These are phyloP conservation scores for Calocybe gangraenosa DNA, from an alignment of 768 basidiomycete species.

Conservation along the genomic window DNA sequence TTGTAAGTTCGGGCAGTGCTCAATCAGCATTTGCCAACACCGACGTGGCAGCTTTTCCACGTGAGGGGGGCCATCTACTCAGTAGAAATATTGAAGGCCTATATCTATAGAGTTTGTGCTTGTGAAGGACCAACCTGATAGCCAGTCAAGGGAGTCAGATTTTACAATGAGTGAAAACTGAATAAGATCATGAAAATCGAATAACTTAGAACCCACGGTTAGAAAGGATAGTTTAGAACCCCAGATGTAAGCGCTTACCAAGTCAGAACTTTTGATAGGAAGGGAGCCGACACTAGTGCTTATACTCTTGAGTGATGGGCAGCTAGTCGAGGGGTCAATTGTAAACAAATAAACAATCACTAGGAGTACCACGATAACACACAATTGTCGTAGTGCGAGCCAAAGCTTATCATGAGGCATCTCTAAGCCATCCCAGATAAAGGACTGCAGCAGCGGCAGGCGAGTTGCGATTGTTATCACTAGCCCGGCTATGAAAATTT, in stretches of 20 bases:
- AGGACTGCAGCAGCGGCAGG: slow-evolving; percentile 23
- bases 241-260: slow-evolving; percentile 22
- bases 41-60: slow-evolving; percentile 32
- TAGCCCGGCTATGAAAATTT: slow-evolving; percentile 24
- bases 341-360: not conserved
- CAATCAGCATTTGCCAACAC: slow-evolving; percentile 37
- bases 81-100: not conserved
- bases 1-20: slow-evolving; percentile 33
- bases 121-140: slow-evolving; percentile 22
- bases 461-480: slow-evolving; percentile 22
- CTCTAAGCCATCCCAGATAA: slow-evolving; percentile 35
- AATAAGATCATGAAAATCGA: slow-evolving; percentile 30
- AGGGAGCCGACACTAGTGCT: slow-evolving; percentile 30
- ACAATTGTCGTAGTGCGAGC: slow-evolving; percentile 27
- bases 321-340: slow-evolving; percentile 19
- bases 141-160: slow-evolving; percentile 31
- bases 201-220: slow-evolving; percentile 22
- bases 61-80: slow-evolving; percentile 27
- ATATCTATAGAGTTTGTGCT: too few species aligned
- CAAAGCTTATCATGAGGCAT: slow-evolving; percentile 31
- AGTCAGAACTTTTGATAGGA: slow-evolving; percentile 27
- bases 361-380: not conserved
- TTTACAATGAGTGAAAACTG: slow-evolving; percentile 30
- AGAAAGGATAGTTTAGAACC: slow-evolving; percentile 3
- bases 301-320: slow-evolving; percentile 28